These are phyloP conservation scores for Pseudohalonectria lignicola DNA, from an alignment of 2,329 filamentous ascomycete genomes.

Conservation along the genomic window DNA sequence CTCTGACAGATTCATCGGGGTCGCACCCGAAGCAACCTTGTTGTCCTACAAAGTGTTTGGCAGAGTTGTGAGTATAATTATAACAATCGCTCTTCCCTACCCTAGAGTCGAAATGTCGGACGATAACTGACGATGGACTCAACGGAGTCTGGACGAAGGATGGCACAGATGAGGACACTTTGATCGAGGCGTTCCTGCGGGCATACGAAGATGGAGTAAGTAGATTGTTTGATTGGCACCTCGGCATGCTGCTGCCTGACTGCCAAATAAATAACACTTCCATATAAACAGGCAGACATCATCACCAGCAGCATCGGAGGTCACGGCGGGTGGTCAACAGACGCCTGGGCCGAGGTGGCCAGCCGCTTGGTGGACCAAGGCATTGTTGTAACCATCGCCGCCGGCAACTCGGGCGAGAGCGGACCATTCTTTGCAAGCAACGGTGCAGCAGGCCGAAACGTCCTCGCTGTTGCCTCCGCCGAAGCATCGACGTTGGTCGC, in stretches of 20 bases:
- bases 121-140: no score
- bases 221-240: constrained; percentile 6
- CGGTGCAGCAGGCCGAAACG: constrained; percentile 22
- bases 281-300: constrained; percentile 19
- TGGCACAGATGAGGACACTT: constrained; percentile 15
- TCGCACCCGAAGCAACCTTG: constrained; percentile 14
- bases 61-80: background rate
- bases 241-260: constrained; percentile 18
- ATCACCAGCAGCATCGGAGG: constrained; percentile 18
- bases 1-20: constrained; percentile 9
- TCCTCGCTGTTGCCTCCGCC: constrained; percentile 32
- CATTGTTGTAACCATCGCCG: constrained; percentile 26
- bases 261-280: constrained; percentile 10
- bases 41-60: constrained; percentile 14
- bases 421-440: background rate
- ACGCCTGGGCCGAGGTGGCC: background rate
- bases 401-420: constrained; percentile 24
- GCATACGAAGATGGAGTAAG: constrained; percentile 20
- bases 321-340: background rate
- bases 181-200: constrained; percentile 22
- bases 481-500: constrained; percentile 11
- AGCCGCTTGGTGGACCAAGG: constrained; percentile 27
- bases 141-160: no score
- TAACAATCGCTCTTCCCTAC: no score
- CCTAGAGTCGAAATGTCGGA: no score